Base-by-base conservation (phyloP, 805 yeast species). In the Brettanomyces nanus region DNA sequence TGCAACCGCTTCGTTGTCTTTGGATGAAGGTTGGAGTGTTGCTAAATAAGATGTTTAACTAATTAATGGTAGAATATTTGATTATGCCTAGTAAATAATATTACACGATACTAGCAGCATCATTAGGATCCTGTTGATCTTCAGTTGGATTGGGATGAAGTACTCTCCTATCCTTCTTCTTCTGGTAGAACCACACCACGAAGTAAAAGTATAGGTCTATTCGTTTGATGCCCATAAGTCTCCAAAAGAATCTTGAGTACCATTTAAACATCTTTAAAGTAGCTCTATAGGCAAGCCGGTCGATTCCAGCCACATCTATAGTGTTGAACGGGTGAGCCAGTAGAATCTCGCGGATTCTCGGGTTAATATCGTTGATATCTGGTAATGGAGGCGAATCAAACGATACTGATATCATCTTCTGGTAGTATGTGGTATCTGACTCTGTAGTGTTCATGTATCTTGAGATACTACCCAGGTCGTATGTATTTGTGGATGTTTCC, bases 201-300 rank as follows among this genome's bases (percentile, higher is more conserved):
- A 71, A 74, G 62, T 75, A 70, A 52, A 73, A 63, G 48, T 65
- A 68, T 37, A 79, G 46, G 43, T 78, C 76, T 6, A 53, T 46
- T 35, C 50, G 61, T 3, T 67, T 48, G 26, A 79, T 63, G 1
- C 83, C 81, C 79, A 79, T 73, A 4, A 73, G 19, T 28, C 52
- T 54, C 81, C 83, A 78, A 52, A 73, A 73, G 0, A 69, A 21
- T 13, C 43, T 46, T 48, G 53, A 60, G 19, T 40, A 30, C 49
- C 59, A 55, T 18, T 36, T 43, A 34, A 38, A 49, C 43, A 36
- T 40, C 25, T 43, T 37, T 13, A 57, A 47, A 4, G 76, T 65
- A 4, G 56, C 44, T 21, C 58, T 59, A 22, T 52, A 61, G 0
- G 80, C 82, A 13, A 53, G 44, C 7, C 49, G 61, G 45, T 75